Evolutionary conservation across 1,139 yeast genomes (phyloP).

Genomic region (Debaryomycetaceae sp.): DNA sequence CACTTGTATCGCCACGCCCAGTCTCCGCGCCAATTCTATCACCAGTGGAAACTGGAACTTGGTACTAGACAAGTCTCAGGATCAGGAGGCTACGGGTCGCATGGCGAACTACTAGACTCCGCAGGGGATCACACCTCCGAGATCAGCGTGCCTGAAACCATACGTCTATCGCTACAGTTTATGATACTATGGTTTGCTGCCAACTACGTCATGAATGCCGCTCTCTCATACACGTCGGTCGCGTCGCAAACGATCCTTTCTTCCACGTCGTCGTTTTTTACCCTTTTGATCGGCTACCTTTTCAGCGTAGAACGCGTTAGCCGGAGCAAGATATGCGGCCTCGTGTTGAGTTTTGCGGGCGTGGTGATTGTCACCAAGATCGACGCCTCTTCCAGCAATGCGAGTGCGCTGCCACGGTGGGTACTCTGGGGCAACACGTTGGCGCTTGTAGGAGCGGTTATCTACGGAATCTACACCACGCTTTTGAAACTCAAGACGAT

Average conservation of each 20-base stretch:
- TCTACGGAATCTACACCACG: conserved; percentile 89
- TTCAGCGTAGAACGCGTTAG: conserved; percentile 64
- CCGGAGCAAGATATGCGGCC: conserved; percentile 53
- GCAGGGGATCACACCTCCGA: conserved; percentile 5
- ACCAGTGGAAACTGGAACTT: conserved; percentile 6
- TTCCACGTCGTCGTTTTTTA: conserved; percentile 87
- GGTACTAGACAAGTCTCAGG: conserved; percentile 1
- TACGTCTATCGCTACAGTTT: conserved; percentile 64
- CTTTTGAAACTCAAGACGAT: conserved; percentile 59
- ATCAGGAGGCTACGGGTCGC: conserved; percentile 11
- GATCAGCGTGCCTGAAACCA: conserved; percentile 35
- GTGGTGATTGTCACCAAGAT: conserved; percentile 66
- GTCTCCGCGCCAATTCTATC: conserved; percentile 14
- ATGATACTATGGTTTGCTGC: conserved; percentile 85
- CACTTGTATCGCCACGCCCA: conserved; percentile 22
- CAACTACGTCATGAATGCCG: conserved; percentile 79
- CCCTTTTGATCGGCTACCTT: conserved; percentile 69
- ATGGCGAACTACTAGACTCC: conserved; percentile 2
- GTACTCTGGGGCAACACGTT: conserved; percentile 65
- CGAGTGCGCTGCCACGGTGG: conserved; percentile 18
- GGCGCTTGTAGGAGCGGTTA: conserved; percentile 73
- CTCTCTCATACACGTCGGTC: conserved; percentile 79
- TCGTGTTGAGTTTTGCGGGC: conserved; percentile 65
- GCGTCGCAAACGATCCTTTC: conserved; percentile 89
- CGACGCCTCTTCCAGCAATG: conserved; percentile 30